A percentile compares a stretch with the other conserved stretches of the same genome.
These are phyloP conservation scores for Penicillium sp. DNA, from an alignment of 2,329 filamentous ascomycete genomes.

Conservation along the genomic window DNA sequence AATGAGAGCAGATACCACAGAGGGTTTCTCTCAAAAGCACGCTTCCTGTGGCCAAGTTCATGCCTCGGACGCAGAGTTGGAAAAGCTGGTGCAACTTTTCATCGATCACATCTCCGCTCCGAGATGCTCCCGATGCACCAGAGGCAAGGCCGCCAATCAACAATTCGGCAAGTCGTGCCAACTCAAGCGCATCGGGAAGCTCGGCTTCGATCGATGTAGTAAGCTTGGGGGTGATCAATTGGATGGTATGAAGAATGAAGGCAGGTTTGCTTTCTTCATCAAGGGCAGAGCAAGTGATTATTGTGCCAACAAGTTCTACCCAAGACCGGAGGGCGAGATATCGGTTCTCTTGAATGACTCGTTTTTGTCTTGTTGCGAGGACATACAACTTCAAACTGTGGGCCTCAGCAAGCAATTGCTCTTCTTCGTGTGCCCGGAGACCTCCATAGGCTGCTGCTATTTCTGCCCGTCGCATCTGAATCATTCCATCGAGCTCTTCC, in stretches of 20 bases:
- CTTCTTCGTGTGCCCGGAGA: constrained; percentile 47
- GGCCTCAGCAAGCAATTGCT: constrained; percentile 42
- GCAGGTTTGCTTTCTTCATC: constrained; percentile 69
- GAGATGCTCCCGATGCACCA: constrained; percentile 37
- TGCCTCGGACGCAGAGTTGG: constrained; percentile 78
- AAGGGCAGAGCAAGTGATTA: constrained; percentile 80
- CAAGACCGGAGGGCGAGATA: constrained; percentile 76
- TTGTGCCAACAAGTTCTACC: constrained; percentile 80
- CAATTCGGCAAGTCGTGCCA: constrained; percentile 75
- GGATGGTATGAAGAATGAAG: constrained; percentile 82
- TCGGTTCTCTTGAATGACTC: constrained; percentile 47
- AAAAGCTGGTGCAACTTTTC: constrained; percentile 92
- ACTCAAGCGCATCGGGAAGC: constrained; percentile 68
- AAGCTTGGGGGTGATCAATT: constrained; percentile 83
- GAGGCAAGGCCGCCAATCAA: constrained; percentile 49
- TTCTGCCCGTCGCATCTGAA: constrained; percentile 55
- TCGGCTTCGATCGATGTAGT: constrained; percentile 73
- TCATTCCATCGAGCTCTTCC: constrained; percentile 69
- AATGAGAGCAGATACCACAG: constrained; percentile 89
- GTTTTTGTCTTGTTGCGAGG: constrained; percentile 43
- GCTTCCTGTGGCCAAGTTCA: constrained; percentile 71
- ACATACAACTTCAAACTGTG: constrained; percentile 41
- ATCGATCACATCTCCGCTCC: constrained; percentile 70
- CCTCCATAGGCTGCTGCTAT: constrained; percentile 41
- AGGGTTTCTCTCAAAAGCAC: constrained; percentile 76